Conservation (phyloP, 2,329 filamentous ascomycete genomes). For the Penicillium polonicum region DNA sequence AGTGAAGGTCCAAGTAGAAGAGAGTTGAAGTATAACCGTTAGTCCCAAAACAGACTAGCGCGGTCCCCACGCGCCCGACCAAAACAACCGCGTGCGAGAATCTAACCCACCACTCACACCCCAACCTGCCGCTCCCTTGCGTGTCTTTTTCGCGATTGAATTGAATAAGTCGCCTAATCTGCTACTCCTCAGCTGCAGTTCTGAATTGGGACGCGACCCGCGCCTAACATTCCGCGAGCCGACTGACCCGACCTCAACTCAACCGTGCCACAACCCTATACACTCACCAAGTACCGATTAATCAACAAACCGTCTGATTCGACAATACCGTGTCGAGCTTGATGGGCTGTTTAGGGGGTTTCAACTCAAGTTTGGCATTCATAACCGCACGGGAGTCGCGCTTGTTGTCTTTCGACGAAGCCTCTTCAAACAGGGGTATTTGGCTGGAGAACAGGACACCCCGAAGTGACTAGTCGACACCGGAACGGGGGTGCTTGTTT, state of each 20-base stretch:
- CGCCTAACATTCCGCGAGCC: slow-evolving; percentile 10
- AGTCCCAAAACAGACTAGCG: slow-evolving; percentile 36
- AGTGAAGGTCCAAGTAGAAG: background rate
- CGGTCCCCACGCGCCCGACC: slow-evolving; percentile 39
- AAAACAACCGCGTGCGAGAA: slow-evolving; percentile 42
- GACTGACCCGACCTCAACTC: background rate
- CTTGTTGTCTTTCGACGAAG: slow-evolving; percentile 1
- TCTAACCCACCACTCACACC: slow-evolving; percentile 22
- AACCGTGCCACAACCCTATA: slow-evolving; percentile 6
- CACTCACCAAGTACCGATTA: background rate
- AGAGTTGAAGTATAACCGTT: slow-evolving; percentile 14
- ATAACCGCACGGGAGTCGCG: background rate
- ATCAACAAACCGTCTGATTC: background rate
- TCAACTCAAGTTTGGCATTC: background rate
- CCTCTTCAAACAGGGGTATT: slow-evolving; percentile 2
- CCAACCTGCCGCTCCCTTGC: slow-evolving; percentile 21
- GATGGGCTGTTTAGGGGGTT: background rate
- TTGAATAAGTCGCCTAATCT: slow-evolving; percentile 2
- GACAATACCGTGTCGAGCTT: background rate
- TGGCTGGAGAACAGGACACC: background rate
- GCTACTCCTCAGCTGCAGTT: background rate
- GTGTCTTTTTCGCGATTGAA: slow-evolving; percentile 6
- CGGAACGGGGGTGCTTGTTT: slow-evolving; percentile 11
- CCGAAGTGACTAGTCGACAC: background rate
- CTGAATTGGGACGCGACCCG: slow-evolving; percentile 7